Conservation (phyloP, 2,329 filamentous ascomycete genomes). For the Diplocarpon rosae region DNA sequence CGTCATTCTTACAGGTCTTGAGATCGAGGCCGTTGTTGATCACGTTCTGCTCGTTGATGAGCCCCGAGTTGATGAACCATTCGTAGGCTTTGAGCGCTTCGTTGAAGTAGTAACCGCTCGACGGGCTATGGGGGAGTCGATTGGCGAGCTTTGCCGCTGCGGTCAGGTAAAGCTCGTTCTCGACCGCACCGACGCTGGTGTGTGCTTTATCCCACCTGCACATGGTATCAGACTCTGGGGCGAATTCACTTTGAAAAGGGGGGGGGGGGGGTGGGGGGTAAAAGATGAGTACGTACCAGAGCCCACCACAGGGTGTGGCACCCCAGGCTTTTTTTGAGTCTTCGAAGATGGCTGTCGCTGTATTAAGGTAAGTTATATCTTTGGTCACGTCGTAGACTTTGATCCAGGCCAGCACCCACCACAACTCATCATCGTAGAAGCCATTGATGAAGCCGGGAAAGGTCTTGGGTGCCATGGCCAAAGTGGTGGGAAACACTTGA, state of each 20-base stretch:
- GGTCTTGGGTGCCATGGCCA: slow-evolving; percentile 16
- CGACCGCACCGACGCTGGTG: slow-evolving; percentile 42
- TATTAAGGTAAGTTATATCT: slow-evolving; percentile 40
- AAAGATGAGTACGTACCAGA: slow-evolving; percentile 30
- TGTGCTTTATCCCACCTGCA: slow-evolving; percentile 41
- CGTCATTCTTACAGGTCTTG: slow-evolving; percentile 39
- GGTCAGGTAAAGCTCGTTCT: slow-evolving; percentile 45
- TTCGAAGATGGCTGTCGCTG: slow-evolving; percentile 42
- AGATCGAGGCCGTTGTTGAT: slow-evolving; percentile 42
- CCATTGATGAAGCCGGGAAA: slow-evolving; percentile 39
- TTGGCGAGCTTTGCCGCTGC: slow-evolving; percentile 45
- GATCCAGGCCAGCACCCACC: slow-evolving; percentile 52
- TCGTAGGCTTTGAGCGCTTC: slow-evolving; percentile 38
- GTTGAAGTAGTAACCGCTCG: slow-evolving; percentile 43
- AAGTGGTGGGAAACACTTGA: slow-evolving; percentile 18
- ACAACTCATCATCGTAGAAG: slow-evolving; percentile 51
- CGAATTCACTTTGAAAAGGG: neutral
- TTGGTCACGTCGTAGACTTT: slow-evolving; percentile 43
- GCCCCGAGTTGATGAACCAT: slow-evolving; percentile 38
- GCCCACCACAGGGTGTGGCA: slow-evolving; percentile 40
- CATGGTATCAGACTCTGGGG: neutral
- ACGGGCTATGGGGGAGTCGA: slow-evolving; percentile 40
- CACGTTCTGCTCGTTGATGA: slow-evolving; percentile 36
- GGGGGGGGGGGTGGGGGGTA: too few relatives aligned
- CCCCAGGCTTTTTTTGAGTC: slow-evolving; percentile 42